Conservation (phyloP, 163 green algal genomes). For the Chlorella variabilis region DNA sequence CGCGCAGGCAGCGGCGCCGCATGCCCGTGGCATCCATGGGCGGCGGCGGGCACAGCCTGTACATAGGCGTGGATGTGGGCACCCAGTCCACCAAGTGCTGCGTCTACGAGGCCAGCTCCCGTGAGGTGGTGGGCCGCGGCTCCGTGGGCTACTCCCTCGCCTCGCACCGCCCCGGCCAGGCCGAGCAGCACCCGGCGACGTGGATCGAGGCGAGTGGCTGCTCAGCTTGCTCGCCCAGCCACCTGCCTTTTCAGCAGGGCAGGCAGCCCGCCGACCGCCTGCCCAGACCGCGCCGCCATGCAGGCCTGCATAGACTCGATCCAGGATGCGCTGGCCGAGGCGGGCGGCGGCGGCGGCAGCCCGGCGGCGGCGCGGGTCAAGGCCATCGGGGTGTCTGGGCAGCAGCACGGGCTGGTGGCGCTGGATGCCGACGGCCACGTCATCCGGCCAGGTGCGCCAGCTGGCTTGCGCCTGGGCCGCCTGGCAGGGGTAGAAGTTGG, state of each 20-base stretch:
- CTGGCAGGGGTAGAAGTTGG: neutral
- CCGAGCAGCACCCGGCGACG: conserved; percentile 81
- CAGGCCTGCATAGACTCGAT: conserved; percentile 32
- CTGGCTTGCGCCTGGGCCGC: neutral
- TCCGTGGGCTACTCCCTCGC: conserved; percentile 61
- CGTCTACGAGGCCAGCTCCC: conserved; percentile 62
- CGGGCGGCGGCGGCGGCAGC: conserved; percentile 21
- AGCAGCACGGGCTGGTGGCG: conserved; percentile 93
- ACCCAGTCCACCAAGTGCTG: conserved; percentile 82
- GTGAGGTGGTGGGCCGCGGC: conserved; percentile 65
- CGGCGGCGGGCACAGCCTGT: neutral
- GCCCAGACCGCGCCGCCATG: no score
- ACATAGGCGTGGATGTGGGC: conserved; percentile 79
- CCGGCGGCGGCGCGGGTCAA: conserved; percentile 35
- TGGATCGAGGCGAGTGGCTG: conserved; percentile 73
- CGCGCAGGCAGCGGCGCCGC: no score
- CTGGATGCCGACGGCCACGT: conserved; percentile 68
- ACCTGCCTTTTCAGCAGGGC: no score
- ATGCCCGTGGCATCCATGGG: neutral
- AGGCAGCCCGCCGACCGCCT: no score
- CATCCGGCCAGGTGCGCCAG: conserved; percentile 10
- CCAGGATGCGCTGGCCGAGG: conserved; percentile 49
- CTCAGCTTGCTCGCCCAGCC: neutral
- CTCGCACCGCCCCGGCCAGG: conserved; percentile 62
- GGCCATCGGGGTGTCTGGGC: conserved; percentile 81